Base-by-base conservation (phyloP, 2,329 filamentous ascomycete genomes). In the Aureobasidium namibiae region DNA sequence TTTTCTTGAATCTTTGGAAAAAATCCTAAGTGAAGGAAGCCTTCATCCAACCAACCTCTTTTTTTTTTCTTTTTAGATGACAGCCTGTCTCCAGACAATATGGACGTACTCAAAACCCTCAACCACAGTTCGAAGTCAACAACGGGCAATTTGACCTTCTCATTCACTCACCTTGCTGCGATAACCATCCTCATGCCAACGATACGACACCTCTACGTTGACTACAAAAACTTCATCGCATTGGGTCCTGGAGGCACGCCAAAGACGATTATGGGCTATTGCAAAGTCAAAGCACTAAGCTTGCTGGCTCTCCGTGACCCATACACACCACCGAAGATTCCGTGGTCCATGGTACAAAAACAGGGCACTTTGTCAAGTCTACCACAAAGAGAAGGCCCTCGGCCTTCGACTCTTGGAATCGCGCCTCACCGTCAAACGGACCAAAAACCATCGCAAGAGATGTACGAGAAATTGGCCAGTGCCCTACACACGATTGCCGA, bases 221-320 rank as follows among this genome's bases (percentile, higher is more conserved):
- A 92, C 76, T 94, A 90, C 73, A 75, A 78, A 56, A 87, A 86
- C 69, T 94, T 90, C 73, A 76, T 92, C 63, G 82, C 82, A 39
- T 83, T 95, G 21, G 90, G 90, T 0, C 89, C 89, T 0, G 90
- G 90, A 24, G 90, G 90, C 61, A 92, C 88, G 0, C 89, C 90
- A 0, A 80, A 85, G 2, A 94, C 87, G 0, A 81, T 88, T 42
- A 63, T 73, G 5, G 90, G 89, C 63, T 95, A 92, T 71, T 73
- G 90, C 26, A 82, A 83, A 59, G 85, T 94, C 71, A 87, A 86
- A 63, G 82, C 84, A 72, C 81, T 92, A 50, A 83, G 86, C 11
- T 74, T 92, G 48, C 86, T 90, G 76, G 81, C 83, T 36, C 78
- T 94, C 4, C 81, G 83, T 6, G 80, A 92, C 67, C 87, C 88